Evolutionary conservation across 345 rosid genomes (phyloP).

Genomic region (Eucalyptus coolabah): DNA sequence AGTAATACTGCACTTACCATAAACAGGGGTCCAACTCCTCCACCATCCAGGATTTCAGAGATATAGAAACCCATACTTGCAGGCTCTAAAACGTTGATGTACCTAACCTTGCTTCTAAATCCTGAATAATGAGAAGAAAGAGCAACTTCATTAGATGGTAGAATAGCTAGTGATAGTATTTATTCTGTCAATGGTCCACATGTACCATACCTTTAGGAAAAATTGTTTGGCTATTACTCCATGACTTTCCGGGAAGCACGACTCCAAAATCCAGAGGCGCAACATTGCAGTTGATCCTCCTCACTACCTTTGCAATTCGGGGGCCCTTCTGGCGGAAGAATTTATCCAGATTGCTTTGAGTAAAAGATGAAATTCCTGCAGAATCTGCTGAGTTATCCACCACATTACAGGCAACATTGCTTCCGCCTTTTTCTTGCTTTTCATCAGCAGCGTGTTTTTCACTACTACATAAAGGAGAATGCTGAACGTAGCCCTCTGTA

Average conservation of each 20-base stretch:
- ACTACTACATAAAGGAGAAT: conserved; percentile 4
- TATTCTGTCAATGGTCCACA: not conserved
- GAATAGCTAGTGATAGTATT: not conserved
- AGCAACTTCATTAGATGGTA: not conserved
- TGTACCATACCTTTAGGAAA: conserved; percentile 70
- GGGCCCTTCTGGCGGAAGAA: conserved; percentile 89
- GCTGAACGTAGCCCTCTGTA: conserved; percentile 1
- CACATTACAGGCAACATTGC: conserved; percentile 13
- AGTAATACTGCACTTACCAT: conserved; percentile 35
- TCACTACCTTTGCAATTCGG: conserved; percentile 94
- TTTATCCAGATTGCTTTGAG: conserved; percentile 67
- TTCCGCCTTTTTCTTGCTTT: conserved; percentile 32
- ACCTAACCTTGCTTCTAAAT: conserved; percentile 81
- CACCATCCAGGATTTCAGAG: conserved; percentile 87
- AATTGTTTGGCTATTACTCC: conserved; percentile 83
- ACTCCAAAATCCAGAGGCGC: conserved; percentile 70
- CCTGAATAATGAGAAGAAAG: conserved; percentile 36
- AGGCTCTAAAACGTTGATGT: conserved; percentile 76
- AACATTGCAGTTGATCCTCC: conserved; percentile 92
- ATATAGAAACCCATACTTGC: conserved; percentile 58
- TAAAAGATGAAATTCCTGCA: conserved; percentile 37
- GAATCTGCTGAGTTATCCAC: conserved; percentile 22
- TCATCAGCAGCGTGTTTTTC: conserved; percentile 21
- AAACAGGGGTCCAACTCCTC: conserved; percentile 58
- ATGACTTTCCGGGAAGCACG: conserved; percentile 69